A percentile compares a stretch with the other conserved stretches of the same genome.
Evolutionary conservation across 2,329 filamentous ascomycete genomes (phyloP).

Genomic region (Emydomyces testavorans): DNA sequence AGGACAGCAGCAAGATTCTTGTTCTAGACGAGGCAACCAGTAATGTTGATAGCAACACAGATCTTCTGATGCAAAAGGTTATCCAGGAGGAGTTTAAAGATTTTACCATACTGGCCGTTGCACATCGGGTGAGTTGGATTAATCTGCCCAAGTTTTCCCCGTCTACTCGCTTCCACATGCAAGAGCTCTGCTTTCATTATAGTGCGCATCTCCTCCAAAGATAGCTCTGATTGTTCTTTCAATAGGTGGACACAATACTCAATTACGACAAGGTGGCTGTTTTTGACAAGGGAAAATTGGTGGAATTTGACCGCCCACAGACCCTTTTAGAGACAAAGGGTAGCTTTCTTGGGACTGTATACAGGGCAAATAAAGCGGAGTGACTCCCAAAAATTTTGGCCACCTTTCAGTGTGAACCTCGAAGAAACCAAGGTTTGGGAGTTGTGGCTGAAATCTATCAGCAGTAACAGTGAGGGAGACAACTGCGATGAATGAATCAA

Average conservation of each 20-base stretch:
- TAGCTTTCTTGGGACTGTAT: neutral
- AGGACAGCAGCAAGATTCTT: constrained; percentile 2
- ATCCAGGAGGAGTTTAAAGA: constrained; percentile 9
- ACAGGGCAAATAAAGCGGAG: neutral
- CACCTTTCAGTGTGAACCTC: too few species aligned
- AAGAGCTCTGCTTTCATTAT: too few species aligned
- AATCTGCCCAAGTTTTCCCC: neutral
- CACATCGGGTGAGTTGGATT: constrained; percentile 3
- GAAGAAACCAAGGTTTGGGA: too few species aligned
- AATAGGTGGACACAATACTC: constrained; percentile 61
- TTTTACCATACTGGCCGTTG: constrained; percentile 14
- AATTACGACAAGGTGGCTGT: constrained; percentile 81
- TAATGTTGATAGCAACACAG: constrained; percentile 13
- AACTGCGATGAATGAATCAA: too few species aligned
- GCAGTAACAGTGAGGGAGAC: too few species aligned
- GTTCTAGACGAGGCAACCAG: constrained; percentile 6
- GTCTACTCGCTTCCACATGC: neutral
- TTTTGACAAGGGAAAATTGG: constrained; percentile 63
- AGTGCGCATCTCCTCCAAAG: neutral
- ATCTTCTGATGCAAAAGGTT: constrained; percentile 12
- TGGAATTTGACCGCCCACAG: neutral
- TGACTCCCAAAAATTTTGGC: too few species aligned
- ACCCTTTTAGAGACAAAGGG: neutral
- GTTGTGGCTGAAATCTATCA: too few species aligned
- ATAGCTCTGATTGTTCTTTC: neutral